Base-by-base conservation (phyloP, 805 yeast species). In the Saturnispora zaruensis region DNA sequence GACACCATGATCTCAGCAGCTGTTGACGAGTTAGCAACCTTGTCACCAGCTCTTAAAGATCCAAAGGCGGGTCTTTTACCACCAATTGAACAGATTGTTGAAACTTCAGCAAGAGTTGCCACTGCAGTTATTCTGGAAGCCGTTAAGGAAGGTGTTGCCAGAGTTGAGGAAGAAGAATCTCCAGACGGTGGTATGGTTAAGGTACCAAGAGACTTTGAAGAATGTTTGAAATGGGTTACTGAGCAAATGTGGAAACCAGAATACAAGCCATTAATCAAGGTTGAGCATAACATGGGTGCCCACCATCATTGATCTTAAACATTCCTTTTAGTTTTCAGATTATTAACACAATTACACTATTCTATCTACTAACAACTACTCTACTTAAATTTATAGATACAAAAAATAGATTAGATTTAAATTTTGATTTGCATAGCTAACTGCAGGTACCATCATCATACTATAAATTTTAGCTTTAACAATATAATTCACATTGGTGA, bases 1-100 rank as follows among this genome's bases (percentile, higher is more conserved):
- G 95, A 88, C 64, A 82, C 82, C 21, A 90, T 93, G 97, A 84
- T 93, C 53, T 82, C 95, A 33, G 98, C 98, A 7, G 97, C 96
- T 26, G 96, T 93, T 48, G 96, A 90, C 62, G 85, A 85, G 66
- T 78, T 91, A 51, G 96, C 98, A 11, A 66, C 78, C 2, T 73
- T 85, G 57, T 86, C 97, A 2, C 96, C 97, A 46, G 79, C 87
- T 59, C 78, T 83, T 63, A 77, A 71, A 46, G 76, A 87, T 68
- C 82, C 86, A 47, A 79, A 79, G 63, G 84, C 80, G 42, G 93
- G 95, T 34, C 75, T 93, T 58, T 75, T 91, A 52, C 97, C 98
- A 32, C 87, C 89, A 54, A 78, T 93, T 62, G 87, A 84, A 61
- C 87, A 82, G 50, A 91, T 93, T 57, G 83, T 79, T 59, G 91